Conservation (phyloP, 192 early-diverging fungal species). For the Backusella parvicylindrica region DNA sequence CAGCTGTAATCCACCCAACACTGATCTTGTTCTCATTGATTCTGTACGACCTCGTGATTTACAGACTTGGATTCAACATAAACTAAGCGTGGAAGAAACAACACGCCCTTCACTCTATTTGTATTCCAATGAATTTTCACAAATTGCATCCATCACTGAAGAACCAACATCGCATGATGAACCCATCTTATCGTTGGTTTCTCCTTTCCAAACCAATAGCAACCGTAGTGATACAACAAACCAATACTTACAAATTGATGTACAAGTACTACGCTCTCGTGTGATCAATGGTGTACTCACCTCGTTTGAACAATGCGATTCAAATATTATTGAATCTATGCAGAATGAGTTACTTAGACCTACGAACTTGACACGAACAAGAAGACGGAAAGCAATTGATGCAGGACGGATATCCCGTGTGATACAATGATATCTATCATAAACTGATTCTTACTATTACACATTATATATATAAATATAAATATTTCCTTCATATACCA, state of each 20-base stretch:
- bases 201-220: constrained; percentile 22
- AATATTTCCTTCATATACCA: not conserved
- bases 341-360: not conserved
- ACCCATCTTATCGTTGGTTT: constrained; percentile 34
- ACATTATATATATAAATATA: not conserved
- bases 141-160: constrained; percentile 20
- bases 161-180: constrained; percentile 14
- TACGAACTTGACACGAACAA: not conserved
- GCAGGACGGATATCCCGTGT: not conserved
- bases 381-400: not conserved
- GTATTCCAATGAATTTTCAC: constrained; percentile 28
- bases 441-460: not conserved
- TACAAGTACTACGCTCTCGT: constrained; percentile 65
- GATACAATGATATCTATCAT: not conserved
- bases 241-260: constrained; percentile 65
- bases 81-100: constrained; percentile 9
- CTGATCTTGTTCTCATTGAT: constrained; percentile 27
- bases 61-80: constrained; percentile 28
- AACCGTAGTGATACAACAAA: constrained; percentile 30
- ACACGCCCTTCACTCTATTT: constrained; percentile 31
- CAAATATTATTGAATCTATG: not conserved
- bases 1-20: not conserved
- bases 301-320: not conserved
- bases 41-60: constrained; percentile 29
- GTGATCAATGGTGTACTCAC: constrained; percentile 37